Evolutionary conservation across 2,329 filamentous ascomycete species (phyloP).

Genomic region (Pyricularia pennisetigena): DNA sequence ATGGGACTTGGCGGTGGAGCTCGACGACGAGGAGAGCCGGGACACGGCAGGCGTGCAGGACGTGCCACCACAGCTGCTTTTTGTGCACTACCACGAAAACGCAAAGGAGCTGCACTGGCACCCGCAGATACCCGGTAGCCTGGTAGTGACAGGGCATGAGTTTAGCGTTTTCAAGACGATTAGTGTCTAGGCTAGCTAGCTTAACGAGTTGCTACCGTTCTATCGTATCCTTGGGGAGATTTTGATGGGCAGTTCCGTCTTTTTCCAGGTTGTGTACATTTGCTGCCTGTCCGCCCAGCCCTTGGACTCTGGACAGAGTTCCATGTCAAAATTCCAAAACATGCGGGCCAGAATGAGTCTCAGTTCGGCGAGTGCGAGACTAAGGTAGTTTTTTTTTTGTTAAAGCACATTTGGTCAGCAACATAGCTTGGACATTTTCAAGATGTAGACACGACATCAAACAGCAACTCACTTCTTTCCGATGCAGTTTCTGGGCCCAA

Average conservation of each 20-base stretch:
- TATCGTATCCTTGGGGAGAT: not conserved
- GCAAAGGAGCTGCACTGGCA: slow-evolving; percentile 98
- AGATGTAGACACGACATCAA: too few species aligned
- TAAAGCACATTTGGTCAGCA: not conserved
- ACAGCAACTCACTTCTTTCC: slow-evolving; percentile 23
- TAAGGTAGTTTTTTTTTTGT: not conserved
- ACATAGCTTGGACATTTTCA: too few species aligned
- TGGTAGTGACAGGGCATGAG: slow-evolving; percentile 83
- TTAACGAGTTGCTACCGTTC: not conserved
- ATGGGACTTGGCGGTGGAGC: slow-evolving; percentile 93
- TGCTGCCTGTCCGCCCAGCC: slow-evolving; percentile 9
- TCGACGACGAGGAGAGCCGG: slow-evolving; percentile 93
- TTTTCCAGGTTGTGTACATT: slow-evolving; percentile 11
- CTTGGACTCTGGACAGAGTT: slow-evolving; percentile 9
- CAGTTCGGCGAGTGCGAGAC: slow-evolving; percentile 13
- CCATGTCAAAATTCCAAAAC: slow-evolving; percentile 11
- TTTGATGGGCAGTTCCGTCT: slow-evolving; percentile 1
- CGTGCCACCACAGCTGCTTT: slow-evolving; percentile 87
- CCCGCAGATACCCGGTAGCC: slow-evolving; percentile 80
- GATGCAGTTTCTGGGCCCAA: slow-evolving; percentile 11
- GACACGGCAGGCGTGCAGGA: slow-evolving; percentile 81
- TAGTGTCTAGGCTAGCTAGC: slow-evolving; percentile 46
- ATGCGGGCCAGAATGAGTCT: slow-evolving; percentile 8
- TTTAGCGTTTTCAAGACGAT: slow-evolving; percentile 84
- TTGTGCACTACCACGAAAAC: slow-evolving; percentile 92